Evolutionary conservation across 345 rosid species (phyloP), one percentile per base, ranked within the genome.

Genomic region (Syzygium grande): DNA sequence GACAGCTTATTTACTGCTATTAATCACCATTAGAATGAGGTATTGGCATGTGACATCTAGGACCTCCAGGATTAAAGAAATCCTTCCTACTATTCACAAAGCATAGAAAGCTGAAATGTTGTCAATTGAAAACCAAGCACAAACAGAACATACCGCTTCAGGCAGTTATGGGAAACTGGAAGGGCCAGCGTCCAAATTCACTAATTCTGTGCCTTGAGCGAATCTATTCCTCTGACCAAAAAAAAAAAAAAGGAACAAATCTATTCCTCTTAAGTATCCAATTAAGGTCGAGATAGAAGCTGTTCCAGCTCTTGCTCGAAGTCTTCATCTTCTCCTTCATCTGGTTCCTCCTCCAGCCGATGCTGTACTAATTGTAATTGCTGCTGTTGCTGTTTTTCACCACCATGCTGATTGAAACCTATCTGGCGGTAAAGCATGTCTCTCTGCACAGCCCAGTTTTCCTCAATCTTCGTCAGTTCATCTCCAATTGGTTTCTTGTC

Each of bases 361-460:
- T 73, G 88, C 84, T 85, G 85, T 65, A 84, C 51, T 34, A 46
- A 61, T 51, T 63, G 86, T 85, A 52, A 78, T 84, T 25, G 63
- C 61, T 84, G 89, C n/a, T 54, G 80, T 34, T 59, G 90, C 46
- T 84, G 68, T 59, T 88, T 88, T 84, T 84, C 80, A 4, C 54
- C 84, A 30, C 73, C 85, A 61, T 59, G 89, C 68, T 51, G 89
- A 84, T 89, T 87, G 86, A 92, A 49, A 51, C 95, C 90, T 59
- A 96, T 95, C 87, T 91, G 92, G 38, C 90, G 90, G 89, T 92
- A 88, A 58, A 94, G 92, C 68, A 65, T 61, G 79, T 92, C 89
- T 89, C 85, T 95, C 90, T 93, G 92, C 84, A 15, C 88, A 87
- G 91, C 92, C 98, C 98, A 98, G 63, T 91, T 87, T 88, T 90